Base-by-base conservation (phyloP, 106 monocot species). In the Agapanthus africanus region DNA sequence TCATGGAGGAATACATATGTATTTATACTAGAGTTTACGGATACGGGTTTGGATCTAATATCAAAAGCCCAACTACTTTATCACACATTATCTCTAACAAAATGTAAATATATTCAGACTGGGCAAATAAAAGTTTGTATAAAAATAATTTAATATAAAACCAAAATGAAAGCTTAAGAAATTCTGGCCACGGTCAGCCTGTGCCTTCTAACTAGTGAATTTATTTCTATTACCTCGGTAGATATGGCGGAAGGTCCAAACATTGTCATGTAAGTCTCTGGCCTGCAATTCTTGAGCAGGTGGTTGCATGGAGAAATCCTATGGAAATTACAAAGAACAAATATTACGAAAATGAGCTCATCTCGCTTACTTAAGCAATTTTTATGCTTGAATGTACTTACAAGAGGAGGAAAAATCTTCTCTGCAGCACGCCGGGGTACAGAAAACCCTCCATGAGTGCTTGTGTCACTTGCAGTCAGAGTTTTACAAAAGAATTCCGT, bases 371-470 rank as follows among this genome's bases (percentile, higher is more conserved):
- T n/a, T n/a, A n/a, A n/a, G n/a, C n/a, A n/a, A n/a, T n/a, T n/a
- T n/a, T n/a, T n/a, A n/a, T n/a, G n/a, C n/a, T n/a, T 36, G 3
- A 1, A 15, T 32, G 15, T 72, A 52, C 73, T 66, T 84, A 93
- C 93, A 70, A 93, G 90, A 74, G 86, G 80, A 67, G 93, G 93
- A 62, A 93, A 90, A 27, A 87, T 93, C 84, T 87, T 87, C 72
- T 93, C 93, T 51, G 93, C 93, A 33, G 93, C 81, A 65, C 93
- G 86, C 25, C 93, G 89, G 22, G 93, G 93, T 10, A 93, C 93
- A 63, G 93, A 93, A 66, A 93, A 93, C 34, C 93, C 93, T 68
- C 93, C 93, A 82, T 93, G 93, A 21, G 93, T 93, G 76, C 93
- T 93, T 60, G 93, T 93, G 74, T 93, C 93, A 74, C 93, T 93